Evolutionary conservation across 2,329 filamentous ascomycete genomes (phyloP), one percentile per base, ranked within the genome.

Genomic region (Trichoderma koningiopsis): DNA sequence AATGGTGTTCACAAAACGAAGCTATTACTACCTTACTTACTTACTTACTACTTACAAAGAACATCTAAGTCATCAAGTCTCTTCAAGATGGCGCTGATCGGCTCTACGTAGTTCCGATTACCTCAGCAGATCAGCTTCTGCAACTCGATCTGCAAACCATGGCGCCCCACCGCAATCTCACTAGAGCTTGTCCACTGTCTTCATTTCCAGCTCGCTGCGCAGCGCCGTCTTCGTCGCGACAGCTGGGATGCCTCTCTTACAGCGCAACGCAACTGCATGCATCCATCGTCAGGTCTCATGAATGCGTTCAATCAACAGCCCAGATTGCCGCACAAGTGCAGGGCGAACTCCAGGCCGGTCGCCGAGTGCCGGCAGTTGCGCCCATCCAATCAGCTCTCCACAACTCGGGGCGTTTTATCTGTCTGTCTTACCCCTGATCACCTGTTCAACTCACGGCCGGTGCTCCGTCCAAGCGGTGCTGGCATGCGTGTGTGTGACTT

Each of bases 81-180:
- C n/a, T 56, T 40, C 61, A 19, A 31, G 33, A 55, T 40, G 10
- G 61, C 24, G 59, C 59, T 22, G 40, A 59, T 56, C 63, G 63
- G 63, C 63, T 29, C 53, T 67, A 67, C 63, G 24, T 67, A 67
- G 35, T 67, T 67, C 63, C 63, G 63, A 56, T 24, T 24, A 16
- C 49, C 19, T 35, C 24, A 22, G 29, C n/a, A 67, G 63, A 67
- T 67, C 63, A 67, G 29, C 55, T 67, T 67, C 55, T 56, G 55
- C 55, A 47, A 22, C 63, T 58, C 63, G 61, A 64, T 64, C 49
- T 56, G 29, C 61, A 49, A 58, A 58, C 55, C 63, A 58, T 37
- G 29, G 22, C 40, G 63, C 63, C 55, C 63, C 63, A 67, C 63
- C 55, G 63, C 63, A 67, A 67, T 67, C 63, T 67, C 63, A 35